Evolutionary conservation across 2,329 filamentous ascomycete species (phyloP).

Genomic region (Diaporthe sp.): DNA sequence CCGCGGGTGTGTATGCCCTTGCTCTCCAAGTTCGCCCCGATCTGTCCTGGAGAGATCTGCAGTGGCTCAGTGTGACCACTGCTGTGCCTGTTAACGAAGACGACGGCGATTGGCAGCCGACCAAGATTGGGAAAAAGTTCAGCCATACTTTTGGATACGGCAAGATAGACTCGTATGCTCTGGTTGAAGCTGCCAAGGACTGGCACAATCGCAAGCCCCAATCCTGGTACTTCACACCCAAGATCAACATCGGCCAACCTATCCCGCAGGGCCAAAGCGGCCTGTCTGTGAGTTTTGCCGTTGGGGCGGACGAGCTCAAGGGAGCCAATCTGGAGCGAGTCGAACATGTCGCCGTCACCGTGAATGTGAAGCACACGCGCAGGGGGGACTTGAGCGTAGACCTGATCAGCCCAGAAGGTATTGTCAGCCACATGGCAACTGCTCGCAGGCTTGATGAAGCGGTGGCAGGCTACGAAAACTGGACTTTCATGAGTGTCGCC

Average conservation of each 20-base stretch:
- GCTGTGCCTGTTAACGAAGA: conserved; percentile 83
- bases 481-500: conserved; percentile 98
- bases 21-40: conserved; percentile 87
- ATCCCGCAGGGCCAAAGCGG: conserved; percentile 90
- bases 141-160: conserved; percentile 97
- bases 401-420: conserved; percentile 82
- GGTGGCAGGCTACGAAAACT: conserved; percentile 82
- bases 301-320: conserved; percentile 83
- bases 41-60: conserved; percentile 91
- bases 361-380: conserved; percentile 90
- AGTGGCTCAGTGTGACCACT: conserved; percentile 88
- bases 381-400: conserved; percentile 95
- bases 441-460: conserved; percentile 76
- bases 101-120: conserved; percentile 81
- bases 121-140: conserved; percentile 83
- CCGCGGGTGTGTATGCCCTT: conserved; percentile 90
- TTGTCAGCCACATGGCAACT: conserved; percentile 86
- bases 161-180: conserved; percentile 87
- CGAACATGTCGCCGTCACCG: conserved; percentile 96
- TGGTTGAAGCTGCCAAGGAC: conserved; percentile 86
- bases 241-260: conserved; percentile 86
- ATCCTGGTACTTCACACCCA: conserved; percentile 92
- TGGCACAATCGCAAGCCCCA: conserved; percentile 95
- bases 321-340: conserved; percentile 85
- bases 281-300: conserved; percentile 80